Conservation (phyloP, 441 rosid genomes). For the Bocquillonia castaneifolia region DNA sequence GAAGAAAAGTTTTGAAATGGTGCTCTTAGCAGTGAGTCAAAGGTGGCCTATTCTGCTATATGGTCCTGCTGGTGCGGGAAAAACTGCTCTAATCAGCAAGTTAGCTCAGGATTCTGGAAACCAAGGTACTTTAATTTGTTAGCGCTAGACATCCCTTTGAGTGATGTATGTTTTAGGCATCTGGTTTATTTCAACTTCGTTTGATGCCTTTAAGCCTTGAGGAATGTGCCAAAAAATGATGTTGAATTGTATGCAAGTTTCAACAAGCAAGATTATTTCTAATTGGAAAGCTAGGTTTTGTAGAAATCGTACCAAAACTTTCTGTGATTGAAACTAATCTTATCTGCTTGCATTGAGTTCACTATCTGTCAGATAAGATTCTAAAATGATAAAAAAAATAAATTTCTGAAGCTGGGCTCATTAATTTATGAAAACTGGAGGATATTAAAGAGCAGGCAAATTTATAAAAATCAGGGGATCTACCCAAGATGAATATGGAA, state of each 20-base stretch:
- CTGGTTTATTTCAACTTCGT: not conserved
- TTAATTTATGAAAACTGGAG: not conserved
- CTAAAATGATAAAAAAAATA: not conserved
- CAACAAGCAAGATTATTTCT: not conserved
- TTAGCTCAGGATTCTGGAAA: constrained; percentile 67
- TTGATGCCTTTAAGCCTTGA: not conserved
- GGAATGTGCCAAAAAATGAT: not conserved
- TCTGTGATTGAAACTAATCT: not conserved
- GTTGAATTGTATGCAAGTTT: not conserved
- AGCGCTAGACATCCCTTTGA: not conserved
- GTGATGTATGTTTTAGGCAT: not conserved
- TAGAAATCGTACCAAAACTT: not conserved
- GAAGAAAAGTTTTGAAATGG: constrained; percentile 76
- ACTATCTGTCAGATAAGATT: not conserved
- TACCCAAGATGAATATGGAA: not conserved
- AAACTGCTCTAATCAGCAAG: constrained; percentile 80
- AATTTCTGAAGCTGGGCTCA: not conserved
- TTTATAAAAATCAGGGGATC: not conserved
- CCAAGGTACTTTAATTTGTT: constrained; percentile 47
- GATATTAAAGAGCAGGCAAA: not conserved
- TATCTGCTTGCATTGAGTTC: not conserved
- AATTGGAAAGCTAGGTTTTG: not conserved
- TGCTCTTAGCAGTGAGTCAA: constrained; percentile 72
- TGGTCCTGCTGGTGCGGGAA: constrained; percentile 91
- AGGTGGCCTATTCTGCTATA: constrained; percentile 93